Percentiles rank a stretch among this genome's conserved stretches.
Conservation (phyloP, 192 early-diverging fungal species). For the Radiomyces spectabilis region DNA sequence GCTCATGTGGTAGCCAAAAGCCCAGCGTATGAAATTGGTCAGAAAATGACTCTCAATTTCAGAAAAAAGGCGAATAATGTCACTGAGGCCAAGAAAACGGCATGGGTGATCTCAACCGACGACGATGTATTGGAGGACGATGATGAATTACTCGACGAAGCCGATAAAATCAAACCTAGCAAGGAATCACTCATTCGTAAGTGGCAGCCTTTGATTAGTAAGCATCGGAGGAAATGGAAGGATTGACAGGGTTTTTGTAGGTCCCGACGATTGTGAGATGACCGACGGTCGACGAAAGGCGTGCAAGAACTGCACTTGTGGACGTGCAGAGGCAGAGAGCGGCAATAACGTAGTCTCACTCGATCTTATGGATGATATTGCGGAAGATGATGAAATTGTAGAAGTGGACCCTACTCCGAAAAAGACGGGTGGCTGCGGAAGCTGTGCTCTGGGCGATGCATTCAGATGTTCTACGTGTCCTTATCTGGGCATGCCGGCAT, state of each 20-base stretch:
- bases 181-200: conserved; percentile 50
- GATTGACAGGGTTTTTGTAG: conserved; percentile 2
- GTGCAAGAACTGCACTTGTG: conserved; percentile 97
- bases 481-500: conserved; percentile 95
- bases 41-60: conserved; percentile 73
- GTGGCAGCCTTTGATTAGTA: conserved; percentile 1
- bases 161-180: conserved; percentile 67
- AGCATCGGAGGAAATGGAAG: no score
- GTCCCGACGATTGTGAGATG: conserved; percentile 66
- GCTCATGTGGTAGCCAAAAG: conserved; percentile 57
- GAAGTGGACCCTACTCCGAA: conserved; percentile 40
- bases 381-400: conserved; percentile 26
- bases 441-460: conserved; percentile 93
- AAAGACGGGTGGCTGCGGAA: conserved; percentile 45
- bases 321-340: conserved; percentile 73
- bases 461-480: conserved; percentile 96
- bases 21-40: conserved; percentile 83
- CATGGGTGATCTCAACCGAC: conserved; percentile 40
- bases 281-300: conserved; percentile 74
- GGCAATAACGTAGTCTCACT: conserved; percentile 37
- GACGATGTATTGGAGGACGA: conserved; percentile 87
- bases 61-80: conserved; percentile 51
- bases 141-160: conserved; percentile 77
- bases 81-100: conserved; percentile 8
- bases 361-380: conserved; percentile 20